Percentiles rank a stretch among this genome's conserved stretches.
Conservation (phyloP, 2,329 filamentous ascomycete genomes). For the Arachnomyces sp. region DNA sequence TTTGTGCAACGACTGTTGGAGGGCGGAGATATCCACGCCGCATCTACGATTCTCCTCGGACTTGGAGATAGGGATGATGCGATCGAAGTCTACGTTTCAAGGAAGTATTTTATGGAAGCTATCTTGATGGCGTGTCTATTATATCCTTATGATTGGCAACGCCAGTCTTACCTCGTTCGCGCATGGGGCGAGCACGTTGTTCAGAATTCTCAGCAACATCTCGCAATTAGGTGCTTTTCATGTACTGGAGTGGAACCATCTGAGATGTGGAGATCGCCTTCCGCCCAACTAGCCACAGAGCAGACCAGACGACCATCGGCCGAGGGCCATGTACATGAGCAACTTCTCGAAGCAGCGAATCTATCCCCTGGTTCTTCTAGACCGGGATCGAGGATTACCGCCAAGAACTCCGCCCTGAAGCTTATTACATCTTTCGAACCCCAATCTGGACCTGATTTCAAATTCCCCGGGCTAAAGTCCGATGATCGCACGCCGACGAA, state of each 20-base stretch:
- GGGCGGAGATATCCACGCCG: slow-evolving; percentile 82
- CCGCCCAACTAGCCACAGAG: slow-evolving; percentile 55
- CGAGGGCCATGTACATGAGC: slow-evolving; percentile 57
- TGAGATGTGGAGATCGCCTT: slow-evolving; percentile 82
- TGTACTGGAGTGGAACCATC: slow-evolving; percentile 79
- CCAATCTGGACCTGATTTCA: slow-evolving; percentile 45
- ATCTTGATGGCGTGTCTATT: slow-evolving; percentile 77
- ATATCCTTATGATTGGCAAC: slow-evolving; percentile 80
- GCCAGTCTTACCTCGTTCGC: slow-evolving; percentile 76
- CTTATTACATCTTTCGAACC: slow-evolving; percentile 79
- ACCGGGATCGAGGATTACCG: slow-evolving; percentile 39
- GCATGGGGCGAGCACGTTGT: slow-evolving; percentile 95
- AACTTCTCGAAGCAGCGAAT: slow-evolving; percentile 23
- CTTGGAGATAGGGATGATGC: slow-evolving; percentile 90
- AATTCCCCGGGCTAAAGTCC: slow-evolving; percentile 51
- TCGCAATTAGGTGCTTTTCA: slow-evolving; percentile 88
- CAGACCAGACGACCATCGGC: slow-evolving; percentile 31
- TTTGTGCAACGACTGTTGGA: slow-evolving; percentile 88
- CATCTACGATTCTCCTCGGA: slow-evolving; percentile 85
- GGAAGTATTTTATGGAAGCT: slow-evolving; percentile 87
- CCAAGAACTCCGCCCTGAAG: slow-evolving; percentile 77
- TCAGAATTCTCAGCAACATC: slow-evolving; percentile 74
- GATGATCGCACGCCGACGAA: slow-evolving; percentile 67
- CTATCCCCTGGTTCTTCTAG: slow-evolving; percentile 19
- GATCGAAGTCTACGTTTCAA: slow-evolving; percentile 91